phyloP scores from a whole-genome alignment of 176 grass and related monocot species.

The Otatea glauca region DNA sequence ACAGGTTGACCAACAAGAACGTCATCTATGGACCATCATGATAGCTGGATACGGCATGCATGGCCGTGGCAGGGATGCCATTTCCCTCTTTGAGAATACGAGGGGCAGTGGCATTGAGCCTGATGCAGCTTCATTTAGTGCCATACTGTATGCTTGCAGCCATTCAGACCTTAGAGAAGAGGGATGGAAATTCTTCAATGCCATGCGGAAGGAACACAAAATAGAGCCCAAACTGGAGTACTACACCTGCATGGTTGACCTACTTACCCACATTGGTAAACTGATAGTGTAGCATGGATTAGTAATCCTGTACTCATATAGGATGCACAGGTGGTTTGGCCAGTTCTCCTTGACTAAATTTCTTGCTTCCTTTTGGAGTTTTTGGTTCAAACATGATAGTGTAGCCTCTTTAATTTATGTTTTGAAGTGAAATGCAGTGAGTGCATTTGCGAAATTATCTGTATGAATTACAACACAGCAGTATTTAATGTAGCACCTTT shows the following conservation, averaged over 20 bases:
- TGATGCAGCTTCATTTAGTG: slow-evolving; percentile 68
- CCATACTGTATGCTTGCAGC: slow-evolving; percentile 82
- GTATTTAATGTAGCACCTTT: not conserved
- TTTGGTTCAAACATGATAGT: not conserved
- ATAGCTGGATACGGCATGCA: slow-evolving; percentile 94
- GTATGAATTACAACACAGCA: not conserved
- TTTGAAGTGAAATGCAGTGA: not conserved
- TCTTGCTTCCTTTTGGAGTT: not conserved
- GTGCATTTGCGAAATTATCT: not conserved
- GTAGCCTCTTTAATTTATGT: not conserved
- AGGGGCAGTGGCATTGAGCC: slow-evolving; percentile 58
- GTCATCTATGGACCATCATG: slow-evolving; percentile 91
- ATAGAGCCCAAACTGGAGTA: slow-evolving; percentile 83
- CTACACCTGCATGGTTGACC: slow-evolving; percentile 76
- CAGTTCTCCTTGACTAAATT: too few species aligned
- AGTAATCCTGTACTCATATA: not conserved
- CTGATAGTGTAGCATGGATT: too few species aligned
- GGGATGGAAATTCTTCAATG: slow-evolving; percentile 80
- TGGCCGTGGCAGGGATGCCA: slow-evolving; percentile 64
- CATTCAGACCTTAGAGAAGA: slow-evolving; percentile 77
- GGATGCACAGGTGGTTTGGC: not conserved
- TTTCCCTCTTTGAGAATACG: slow-evolving; percentile 72
- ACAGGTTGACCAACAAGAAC: slow-evolving; percentile 68
- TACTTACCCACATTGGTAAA: too few species aligned
- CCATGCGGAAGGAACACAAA: slow-evolving; percentile 72